These are phyloP conservation scores for Penicillium sp. DNA, from an alignment of 2,329 filamentous ascomycete genomes.

Conservation along the genomic window DNA sequence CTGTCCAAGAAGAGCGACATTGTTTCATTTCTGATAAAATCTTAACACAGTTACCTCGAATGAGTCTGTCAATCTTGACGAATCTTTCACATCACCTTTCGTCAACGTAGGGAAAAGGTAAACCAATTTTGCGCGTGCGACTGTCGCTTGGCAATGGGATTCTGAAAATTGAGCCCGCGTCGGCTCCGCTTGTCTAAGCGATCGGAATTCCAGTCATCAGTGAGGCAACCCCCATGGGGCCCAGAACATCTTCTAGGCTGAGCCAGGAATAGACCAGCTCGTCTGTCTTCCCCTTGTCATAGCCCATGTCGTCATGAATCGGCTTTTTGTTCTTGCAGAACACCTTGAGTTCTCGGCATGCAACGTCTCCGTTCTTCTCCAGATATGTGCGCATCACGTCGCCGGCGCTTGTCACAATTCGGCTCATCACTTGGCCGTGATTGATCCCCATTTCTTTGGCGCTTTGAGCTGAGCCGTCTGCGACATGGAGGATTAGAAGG, in stretches of 20 bases:
- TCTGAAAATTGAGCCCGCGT: too few relatives aligned
- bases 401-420: conserved; percentile 21
- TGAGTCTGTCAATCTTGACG: too few relatives aligned
- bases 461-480: conserved; percentile 16
- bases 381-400: conserved; percentile 25
- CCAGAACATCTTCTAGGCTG: conserved; percentile 15
- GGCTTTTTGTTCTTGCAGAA: conserved; percentile 24
- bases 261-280: conserved; percentile 9
- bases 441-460: conserved; percentile 10
- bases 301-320: conserved; percentile 11
- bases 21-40: too few relatives aligned
- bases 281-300: conserved; percentile 11
- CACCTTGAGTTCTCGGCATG: conserved; percentile 22
- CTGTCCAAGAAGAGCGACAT: too few relatives aligned
- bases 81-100: too few relatives aligned
- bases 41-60: too few relatives aligned
- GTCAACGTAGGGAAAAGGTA: too few relatives aligned
- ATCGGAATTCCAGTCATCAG: conserved; percentile 20
- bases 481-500: conserved; percentile 21
- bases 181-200: conserved; percentile 1
- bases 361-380: conserved; percentile 22
- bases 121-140: too few relatives aligned
- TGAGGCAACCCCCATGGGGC: conserved; percentile 14
- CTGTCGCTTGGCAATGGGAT: too few relatives aligned
- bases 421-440: conserved; percentile 10